Conservation (phyloP, 2,329 filamentous ascomycete species). For the Colletotrichum zoysiae region DNA sequence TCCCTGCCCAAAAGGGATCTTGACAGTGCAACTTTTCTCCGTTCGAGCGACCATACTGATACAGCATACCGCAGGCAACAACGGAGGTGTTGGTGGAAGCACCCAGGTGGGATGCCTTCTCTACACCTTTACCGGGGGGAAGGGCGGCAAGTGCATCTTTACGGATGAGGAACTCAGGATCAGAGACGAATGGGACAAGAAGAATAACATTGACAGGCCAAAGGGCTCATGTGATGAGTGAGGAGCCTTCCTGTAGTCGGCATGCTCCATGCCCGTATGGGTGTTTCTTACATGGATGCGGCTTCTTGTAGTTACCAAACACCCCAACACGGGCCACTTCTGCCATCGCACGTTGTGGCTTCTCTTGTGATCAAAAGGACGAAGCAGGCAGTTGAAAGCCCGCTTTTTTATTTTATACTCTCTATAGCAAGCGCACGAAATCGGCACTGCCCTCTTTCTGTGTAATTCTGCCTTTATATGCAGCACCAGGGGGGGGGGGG, state of each 20-base stretch:
- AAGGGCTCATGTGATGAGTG: neutral
- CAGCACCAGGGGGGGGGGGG: too few relatives aligned
- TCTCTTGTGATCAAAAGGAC: neutral
- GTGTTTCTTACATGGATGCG: too few relatives aligned
- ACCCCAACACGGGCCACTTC: neutral
- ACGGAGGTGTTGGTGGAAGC: constrained; percentile 13
- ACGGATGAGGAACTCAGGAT: neutral
- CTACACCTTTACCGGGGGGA: constrained; percentile 6
- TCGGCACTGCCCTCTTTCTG: neutral
- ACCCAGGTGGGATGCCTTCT: constrained; percentile 14
- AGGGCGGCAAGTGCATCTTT: neutral
- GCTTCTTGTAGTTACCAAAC: too few relatives aligned
- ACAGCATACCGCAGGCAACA: neutral
- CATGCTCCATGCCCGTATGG: neutral
- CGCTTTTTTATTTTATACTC: neutral
- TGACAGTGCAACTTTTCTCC: too few relatives aligned
- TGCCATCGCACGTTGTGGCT: neutral
- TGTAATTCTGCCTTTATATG: neutral
- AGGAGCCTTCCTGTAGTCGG: neutral
- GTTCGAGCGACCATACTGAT: neutral
- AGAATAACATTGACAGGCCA: neutral
- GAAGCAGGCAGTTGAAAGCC: neutral
- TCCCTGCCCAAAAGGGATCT: accelerated
- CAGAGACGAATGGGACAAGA: neutral
- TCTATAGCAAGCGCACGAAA: neutral